Base-by-base conservation (phyloP, 73 alveolate genomes). In the Paramecium pentaurelia region DNA sequence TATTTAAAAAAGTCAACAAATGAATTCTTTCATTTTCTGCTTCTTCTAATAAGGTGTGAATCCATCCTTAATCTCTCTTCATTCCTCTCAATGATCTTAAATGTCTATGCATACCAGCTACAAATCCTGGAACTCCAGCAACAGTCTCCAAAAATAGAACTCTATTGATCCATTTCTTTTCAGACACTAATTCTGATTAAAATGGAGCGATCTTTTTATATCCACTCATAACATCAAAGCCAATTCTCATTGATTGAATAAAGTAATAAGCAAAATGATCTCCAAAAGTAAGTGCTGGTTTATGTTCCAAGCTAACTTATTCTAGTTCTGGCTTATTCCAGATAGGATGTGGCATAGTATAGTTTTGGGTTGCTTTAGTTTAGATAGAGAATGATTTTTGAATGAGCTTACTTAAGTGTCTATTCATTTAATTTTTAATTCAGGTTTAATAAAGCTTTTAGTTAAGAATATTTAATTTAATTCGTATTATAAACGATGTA, bases 41-140 rank as follows among this genome's bases (percentile, higher is more conserved):
- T 58, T 95, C 97, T 37, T 94, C 93, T 25, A 94, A 86, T 64
- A 95, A 68, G 30, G 91, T 71, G 32, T 93, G 94, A n/a, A 93
- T 95, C 97, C 95, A 95, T 9, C 96, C 96, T 22, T 94, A 59
- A 77, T 93, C 96, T 25, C 94, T 86, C 45, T 80, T 51, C 88
- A 88, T 71, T 38, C 86, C 58, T 58, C 94, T 87, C 83, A 91
- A 80, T 20, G 93, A 36, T 59, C 88, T 90, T 10, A 94, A 18
- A 85, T 94, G 97, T 86, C 97, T 83, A 49, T 92, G 92, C 98
- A 95, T 95, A 0, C 95, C 98, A 27, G 96, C 98, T 22, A 95
- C 97, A 88, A 95, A 92, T 34, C 98, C 98, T 37, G 97, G 98
- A n/a, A 94, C 98, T 22, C 97, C 98, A 10, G 98, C 98, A 6